A percentile compares a stretch with the other conserved stretches of the same genome.
phyloP scores from a whole-genome alignment of 495 filamentous ascomycete genomes.

The Coniosporium apollinis region DNA sequence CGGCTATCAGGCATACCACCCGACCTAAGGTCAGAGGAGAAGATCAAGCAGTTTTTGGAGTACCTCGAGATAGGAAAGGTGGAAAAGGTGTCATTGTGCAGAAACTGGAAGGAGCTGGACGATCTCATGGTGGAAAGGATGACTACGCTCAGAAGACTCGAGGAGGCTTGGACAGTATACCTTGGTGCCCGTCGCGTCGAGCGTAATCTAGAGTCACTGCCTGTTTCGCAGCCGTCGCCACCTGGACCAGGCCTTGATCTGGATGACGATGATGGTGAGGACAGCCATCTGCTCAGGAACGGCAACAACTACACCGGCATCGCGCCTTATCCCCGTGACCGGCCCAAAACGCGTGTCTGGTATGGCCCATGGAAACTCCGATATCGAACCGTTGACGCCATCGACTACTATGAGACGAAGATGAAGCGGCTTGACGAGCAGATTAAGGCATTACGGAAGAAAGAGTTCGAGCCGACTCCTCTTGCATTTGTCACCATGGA shows the following conservation, averaged over 20 bases:
- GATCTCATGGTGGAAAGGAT: constrained; percentile 50
- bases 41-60: constrained; percentile 77
- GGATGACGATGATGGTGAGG: constrained; percentile 29
- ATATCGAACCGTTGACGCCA: constrained; percentile 64
- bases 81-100: constrained; percentile 71
- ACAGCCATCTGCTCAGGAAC: constrained; percentile 34
- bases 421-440: constrained; percentile 67
- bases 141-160: constrained; percentile 50
- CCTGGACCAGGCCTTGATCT: constrained; percentile 24
- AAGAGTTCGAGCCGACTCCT: constrained; percentile 60
- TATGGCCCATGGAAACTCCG: constrained; percentile 62
- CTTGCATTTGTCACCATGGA: constrained; percentile 95
- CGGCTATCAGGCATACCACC: constrained; percentile 74
- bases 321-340: constrained; percentile 26
- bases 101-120: constrained; percentile 77
- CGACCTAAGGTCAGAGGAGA: constrained; percentile 62
- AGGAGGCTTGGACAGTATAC: constrained; percentile 71
- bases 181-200: constrained; percentile 34
- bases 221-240: constrained; percentile 31
- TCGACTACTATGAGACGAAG: constrained; percentile 83
- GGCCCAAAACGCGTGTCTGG: constrained; percentile 61
- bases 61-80: constrained; percentile 84
- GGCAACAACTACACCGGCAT: constrained; percentile 24
- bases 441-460: constrained; percentile 51
- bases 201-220: constrained; percentile 32